Base-by-base conservation (phyloP, 2,329 filamentous ascomycete genomes). In the Colletotrichum musae region DNA sequence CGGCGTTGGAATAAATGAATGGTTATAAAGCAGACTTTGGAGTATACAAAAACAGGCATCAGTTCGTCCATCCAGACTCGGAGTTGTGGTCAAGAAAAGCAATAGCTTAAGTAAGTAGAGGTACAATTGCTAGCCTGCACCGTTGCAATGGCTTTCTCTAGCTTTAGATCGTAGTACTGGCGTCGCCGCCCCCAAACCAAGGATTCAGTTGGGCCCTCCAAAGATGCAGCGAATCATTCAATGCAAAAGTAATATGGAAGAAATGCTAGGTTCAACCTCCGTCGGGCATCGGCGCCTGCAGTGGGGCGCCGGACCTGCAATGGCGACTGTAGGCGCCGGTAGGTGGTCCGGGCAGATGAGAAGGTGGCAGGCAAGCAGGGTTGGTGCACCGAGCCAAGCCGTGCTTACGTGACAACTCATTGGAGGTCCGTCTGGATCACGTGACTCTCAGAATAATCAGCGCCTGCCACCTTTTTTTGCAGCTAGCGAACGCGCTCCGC, bases 1-100 rank as follows among this genome's bases (percentile, higher is more conserved):
- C 43, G 74, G 74, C 73, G 74, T 75, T 36, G 10, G 32, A 36
- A 10, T 36, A 10, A 36, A 36, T 36, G 32, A 36, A 36, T 36
- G 32, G 7, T 36, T 36, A 36, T 10, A 36, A 36, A 36, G 10
- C 32, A 36, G 32, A 36, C 32, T 36, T 36, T 36, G 32, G 32
- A 36, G 32, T 36, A 36, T 36, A 36, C 10, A 36, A 36, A 36
- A 36, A 3, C n/a, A 48, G 4, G 18, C 9, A 18, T 7, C 18
- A 18, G n/a, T 48, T 21, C 18, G n/a, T 54, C 51, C 28, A 12
- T 54, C 43, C 18, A 50, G 16, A 47, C 39, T 41, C 18, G n/a
- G 58, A 50, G 45, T 26, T 60, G 18, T n/a, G 32, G 21, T 41
- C 26, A 36, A 41, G 32, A 60, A 60, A 60, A 60, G 58, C 32